These are phyloP conservation scores for Aspergillus homomorphus DNA, from an alignment of 495 filamentous ascomycete species.

Conservation along the genomic window DNA sequence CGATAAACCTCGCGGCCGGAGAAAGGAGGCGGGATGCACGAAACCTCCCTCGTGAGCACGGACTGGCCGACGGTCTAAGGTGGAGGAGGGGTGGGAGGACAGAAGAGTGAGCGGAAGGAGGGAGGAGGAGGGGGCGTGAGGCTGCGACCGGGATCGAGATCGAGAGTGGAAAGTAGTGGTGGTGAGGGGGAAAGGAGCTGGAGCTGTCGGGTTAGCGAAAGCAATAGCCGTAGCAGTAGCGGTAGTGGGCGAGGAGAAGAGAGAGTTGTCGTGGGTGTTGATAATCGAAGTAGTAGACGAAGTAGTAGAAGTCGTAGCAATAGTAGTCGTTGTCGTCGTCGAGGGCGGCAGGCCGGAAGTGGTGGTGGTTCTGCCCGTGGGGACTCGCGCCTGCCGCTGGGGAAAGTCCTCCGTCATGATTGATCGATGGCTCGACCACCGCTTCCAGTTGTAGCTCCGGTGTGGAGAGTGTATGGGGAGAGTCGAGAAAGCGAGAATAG, in stretches of 20 bases:
- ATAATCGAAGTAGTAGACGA: not conserved
- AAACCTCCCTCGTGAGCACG: slow-evolving; percentile 51
- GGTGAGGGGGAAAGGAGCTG: not conserved
- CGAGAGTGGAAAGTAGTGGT: not conserved
- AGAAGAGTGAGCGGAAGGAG: slow-evolving; percentile 3
- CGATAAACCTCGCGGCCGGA: slow-evolving; percentile 58
- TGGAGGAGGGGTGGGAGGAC: slow-evolving; percentile 7
- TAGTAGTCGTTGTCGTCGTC: slow-evolving; percentile 13
- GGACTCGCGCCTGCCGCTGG: slow-evolving; percentile 17
- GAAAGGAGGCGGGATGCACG: slow-evolving; percentile 83
- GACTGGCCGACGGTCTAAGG: slow-evolving; percentile 13
- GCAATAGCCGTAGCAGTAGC: not conserved
- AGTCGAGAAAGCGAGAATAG: not conserved
- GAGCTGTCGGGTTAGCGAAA: not conserved
- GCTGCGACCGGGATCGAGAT: not conserved
- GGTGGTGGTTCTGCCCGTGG: slow-evolving; percentile 26
- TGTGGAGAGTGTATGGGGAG: not conserved
- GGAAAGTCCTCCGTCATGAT: slow-evolving; percentile 3
- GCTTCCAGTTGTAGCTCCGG: not conserved
- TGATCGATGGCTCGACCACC: not conserved
- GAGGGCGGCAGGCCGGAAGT: slow-evolving; percentile 19
- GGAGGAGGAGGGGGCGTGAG: not conserved
- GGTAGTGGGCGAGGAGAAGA: not conserved
- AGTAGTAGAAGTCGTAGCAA: slow-evolving; percentile 6
- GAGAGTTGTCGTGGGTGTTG: not conserved